phyloP scores from a whole-genome alignment of 345 rosid species.

The Salix exigua region DNA sequence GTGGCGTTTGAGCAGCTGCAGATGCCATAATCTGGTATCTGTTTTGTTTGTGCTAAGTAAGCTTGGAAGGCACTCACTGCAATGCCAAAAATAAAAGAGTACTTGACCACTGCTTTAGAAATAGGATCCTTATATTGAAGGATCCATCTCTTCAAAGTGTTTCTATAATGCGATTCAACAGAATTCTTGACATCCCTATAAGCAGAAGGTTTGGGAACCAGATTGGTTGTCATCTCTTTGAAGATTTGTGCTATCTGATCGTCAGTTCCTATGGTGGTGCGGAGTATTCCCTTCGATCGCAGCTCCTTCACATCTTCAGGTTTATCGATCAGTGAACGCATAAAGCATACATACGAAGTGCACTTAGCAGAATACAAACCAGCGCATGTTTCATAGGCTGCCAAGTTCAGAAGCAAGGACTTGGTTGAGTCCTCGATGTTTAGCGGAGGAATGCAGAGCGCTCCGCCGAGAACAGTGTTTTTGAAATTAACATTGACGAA shows the following conservation, averaged over 20 bases:
- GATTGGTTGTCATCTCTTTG: conserved; percentile 2
- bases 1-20: no score
- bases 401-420: conserved; percentile 19
- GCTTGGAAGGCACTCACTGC: no score
- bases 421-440: conserved; percentile 13
- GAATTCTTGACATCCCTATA: neutral
- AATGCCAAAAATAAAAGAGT: no score
- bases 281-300: conserved; percentile 4
- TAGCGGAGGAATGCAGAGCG: conserved; percentile 15
- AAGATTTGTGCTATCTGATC: conserved; percentile 12
- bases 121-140: no score
- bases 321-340: conserved; percentile 19
- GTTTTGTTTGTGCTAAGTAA: no score
- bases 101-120: no score
- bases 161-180: conserved; percentile 1
- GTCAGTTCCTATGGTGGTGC: conserved; percentile 16
- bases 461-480: neutral
- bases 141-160: neutral
- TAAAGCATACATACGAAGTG: conserved; percentile 14
- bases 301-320: conserved; percentile 19
- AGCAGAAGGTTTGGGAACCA: conserved; percentile 6
- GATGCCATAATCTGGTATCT: no score
- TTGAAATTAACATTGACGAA: neutral
- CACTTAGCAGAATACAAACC: neutral
- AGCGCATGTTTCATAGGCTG: conserved; percentile 21